Evolutionary conservation across 208 protist genomes (phyloP).

Genomic region (Trypanosoma brucei): DNA sequence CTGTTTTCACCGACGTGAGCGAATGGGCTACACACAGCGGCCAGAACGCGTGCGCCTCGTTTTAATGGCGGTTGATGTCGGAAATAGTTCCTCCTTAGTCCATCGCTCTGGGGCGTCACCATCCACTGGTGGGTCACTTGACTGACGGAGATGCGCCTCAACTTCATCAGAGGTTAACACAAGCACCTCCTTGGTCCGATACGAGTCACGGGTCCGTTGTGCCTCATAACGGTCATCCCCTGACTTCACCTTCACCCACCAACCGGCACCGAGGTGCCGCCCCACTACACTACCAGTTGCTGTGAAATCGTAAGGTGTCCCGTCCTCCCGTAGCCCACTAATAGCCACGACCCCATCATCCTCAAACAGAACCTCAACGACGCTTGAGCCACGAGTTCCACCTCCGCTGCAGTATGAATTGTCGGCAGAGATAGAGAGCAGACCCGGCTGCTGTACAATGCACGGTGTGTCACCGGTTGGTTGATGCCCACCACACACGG

Average conservation of each 20-base stretch:
- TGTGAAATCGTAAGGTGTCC: conserved; percentile 41
- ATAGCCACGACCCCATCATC: conserved; percentile 25
- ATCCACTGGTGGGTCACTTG: conserved; percentile 23
- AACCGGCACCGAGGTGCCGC: conserved; percentile 46
- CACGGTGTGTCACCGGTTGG: conserved; percentile 73
- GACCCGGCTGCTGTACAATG: conserved; percentile 63
- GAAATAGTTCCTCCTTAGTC: conserved; percentile 11
- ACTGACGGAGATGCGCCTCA: conserved; percentile 22
- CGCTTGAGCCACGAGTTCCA: conserved; percentile 43
- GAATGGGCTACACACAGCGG: neutral
- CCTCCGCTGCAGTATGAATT: conserved; percentile 76
- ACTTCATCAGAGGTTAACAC: conserved; percentile 25
- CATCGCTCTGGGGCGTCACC: conserved; percentile 27
- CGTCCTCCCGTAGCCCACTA: conserved; percentile 45
- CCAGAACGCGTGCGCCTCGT: conserved; percentile 1
- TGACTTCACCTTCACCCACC: conserved; percentile 63
- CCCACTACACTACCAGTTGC: conserved; percentile 31
- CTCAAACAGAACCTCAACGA: conserved; percentile 61
- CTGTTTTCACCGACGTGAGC: neutral
- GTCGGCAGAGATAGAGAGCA: conserved; percentile 66
- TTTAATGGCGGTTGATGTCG: conserved; percentile 7
- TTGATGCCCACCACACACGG: conserved; percentile 77
- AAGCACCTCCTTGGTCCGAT: conserved; percentile 37
- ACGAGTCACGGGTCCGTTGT: conserved; percentile 51
- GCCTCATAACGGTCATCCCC: conserved; percentile 38